Conservation (phyloP, 2,329 filamentous ascomycete species). For the Calonectria henricotiae region DNA sequence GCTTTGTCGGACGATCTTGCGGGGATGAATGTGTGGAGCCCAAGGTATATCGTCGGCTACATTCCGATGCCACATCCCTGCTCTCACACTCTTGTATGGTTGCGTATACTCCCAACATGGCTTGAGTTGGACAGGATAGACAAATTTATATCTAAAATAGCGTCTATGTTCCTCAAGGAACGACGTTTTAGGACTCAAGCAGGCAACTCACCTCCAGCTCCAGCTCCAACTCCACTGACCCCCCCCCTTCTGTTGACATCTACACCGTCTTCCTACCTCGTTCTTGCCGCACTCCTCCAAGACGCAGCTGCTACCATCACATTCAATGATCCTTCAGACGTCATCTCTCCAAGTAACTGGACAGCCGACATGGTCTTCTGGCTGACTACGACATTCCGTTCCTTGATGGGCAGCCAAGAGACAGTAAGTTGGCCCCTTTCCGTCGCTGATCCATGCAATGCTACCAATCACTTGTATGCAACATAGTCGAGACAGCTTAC, state of each 20-base stretch:
- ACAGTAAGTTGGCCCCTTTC: constrained; percentile 13
- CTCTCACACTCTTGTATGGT: constrained; percentile 1
- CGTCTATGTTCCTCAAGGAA: not conserved
- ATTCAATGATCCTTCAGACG: constrained; percentile 32
- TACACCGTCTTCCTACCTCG: constrained; percentile 32
- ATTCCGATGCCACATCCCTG: constrained; percentile 36
- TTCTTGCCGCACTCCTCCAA: constrained; percentile 27
- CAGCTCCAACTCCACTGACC: constrained; percentile 8
- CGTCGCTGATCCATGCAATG: not conserved
- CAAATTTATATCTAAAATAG: constrained; percentile 28
- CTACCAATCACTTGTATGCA: not conserved
- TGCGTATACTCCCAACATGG: constrained; percentile 19
- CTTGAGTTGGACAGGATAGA: not conserved
- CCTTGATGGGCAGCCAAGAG: constrained; percentile 24
- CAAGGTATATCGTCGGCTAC: constrained; percentile 31
- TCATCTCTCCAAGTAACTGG: constrained; percentile 28
- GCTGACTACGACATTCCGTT: constrained; percentile 34
- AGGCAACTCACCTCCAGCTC: constrained; percentile 34
- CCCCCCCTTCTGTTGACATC: constrained; percentile 5
- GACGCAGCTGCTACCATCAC: constrained; percentile 28
- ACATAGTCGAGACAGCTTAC: constrained; percentile 24
- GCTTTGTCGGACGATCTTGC: constrained; percentile 34
- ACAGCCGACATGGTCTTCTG: constrained; percentile 24
- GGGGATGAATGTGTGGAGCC: constrained; percentile 28
- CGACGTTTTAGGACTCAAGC: constrained; percentile 27